phyloP scores from a whole-genome alignment of 257 asterid genomes.

The Solanum clarkiae region DNA sequence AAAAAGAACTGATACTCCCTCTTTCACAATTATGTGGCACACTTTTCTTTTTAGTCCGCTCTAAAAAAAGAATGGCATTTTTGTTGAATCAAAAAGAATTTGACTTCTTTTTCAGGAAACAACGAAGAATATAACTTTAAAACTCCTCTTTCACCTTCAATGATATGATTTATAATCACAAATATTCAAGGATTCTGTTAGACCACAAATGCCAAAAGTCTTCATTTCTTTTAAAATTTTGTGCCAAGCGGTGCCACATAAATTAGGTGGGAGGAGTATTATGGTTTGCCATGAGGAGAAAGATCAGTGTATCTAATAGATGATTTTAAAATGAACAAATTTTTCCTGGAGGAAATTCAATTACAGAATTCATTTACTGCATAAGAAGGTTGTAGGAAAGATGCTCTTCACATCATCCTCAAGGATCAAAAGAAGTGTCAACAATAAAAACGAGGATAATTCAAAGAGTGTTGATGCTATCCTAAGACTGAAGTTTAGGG shows the following conservation, averaged over 20 bases:
- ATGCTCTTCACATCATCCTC: background rate
- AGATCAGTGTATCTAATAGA: background rate
- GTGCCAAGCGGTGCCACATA: no score
- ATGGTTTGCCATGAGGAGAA: background rate
- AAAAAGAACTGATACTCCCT: background rate
- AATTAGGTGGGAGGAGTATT: background rate
- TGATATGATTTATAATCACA: no score
- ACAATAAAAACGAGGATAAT: background rate
- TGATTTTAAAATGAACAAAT: background rate
- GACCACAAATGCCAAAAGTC: no score
- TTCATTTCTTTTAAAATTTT: no score
- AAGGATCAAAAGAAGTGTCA: background rate
- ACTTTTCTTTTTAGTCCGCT: no score
- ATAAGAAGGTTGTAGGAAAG: background rate
- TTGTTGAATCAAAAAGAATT: no score
- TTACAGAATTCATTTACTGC: background rate
- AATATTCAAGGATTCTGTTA: no score
- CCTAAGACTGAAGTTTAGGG: background rate
- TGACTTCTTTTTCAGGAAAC: no score
- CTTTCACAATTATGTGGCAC: no score
- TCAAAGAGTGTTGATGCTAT: background rate
- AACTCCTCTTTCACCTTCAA: no score
- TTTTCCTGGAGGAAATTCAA: background rate
- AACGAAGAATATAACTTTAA: no score
- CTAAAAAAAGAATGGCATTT: no score